These are phyloP conservation scores for Mucor circinelloides DNA, from an alignment of 371 early-diverging fungal genomes.

Conservation along the genomic window DNA sequence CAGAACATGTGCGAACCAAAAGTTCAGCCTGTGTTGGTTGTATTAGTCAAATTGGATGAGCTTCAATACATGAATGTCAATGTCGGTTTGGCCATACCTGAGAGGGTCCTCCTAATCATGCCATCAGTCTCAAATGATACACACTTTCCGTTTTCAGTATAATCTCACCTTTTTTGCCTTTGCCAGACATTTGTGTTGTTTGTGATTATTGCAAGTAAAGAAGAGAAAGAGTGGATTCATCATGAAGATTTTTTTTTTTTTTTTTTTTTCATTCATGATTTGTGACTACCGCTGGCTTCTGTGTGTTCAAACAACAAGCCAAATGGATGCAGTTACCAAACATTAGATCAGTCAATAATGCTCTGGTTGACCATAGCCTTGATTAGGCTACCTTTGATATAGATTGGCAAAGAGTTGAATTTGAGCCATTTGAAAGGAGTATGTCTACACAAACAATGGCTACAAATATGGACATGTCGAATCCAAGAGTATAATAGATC, in stretches of 20 bases:
- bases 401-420: background rate
- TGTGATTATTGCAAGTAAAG: constrained; percentile 12
- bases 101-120: constrained; percentile 26
- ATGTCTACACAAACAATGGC: background rate
- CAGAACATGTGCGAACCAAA: constrained; percentile 82
- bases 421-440: background rate
- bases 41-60: background rate
- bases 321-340: background rate
- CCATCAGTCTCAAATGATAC: background rate
- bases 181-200: constrained; percentile 24
- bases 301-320: background rate
- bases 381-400: background rate
- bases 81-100: constrained; percentile 19
- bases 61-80: background rate
- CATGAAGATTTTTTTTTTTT: constrained; percentile 1
- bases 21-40: constrained; percentile 62
- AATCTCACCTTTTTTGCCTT: constrained; percentile 36
- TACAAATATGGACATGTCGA: background rate
- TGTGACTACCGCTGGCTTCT: background rate
- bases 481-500: too few species aligned
- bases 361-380: background rate
- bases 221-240: background rate
- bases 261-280: background rate
- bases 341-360: background rate
- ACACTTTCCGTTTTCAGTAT: background rate